These are phyloP conservation scores for Candida railenensis DNA, from an alignment of 805 yeast species.

Conservation along the genomic window DNA sequence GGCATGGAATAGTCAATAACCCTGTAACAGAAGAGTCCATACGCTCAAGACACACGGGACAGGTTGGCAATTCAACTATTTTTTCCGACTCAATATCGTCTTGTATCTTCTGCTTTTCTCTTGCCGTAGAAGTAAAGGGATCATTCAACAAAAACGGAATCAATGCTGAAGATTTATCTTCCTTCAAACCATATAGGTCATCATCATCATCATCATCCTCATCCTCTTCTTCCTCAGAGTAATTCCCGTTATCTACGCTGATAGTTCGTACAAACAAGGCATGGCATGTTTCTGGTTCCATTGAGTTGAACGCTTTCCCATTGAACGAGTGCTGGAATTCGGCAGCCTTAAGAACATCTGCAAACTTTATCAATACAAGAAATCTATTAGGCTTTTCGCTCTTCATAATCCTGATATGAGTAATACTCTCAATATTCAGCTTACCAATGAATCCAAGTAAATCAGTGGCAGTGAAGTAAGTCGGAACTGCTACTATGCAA, in stretches of 20 bases:
- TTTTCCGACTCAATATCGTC: constrained; percentile 3
- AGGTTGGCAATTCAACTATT: constrained; percentile 72
- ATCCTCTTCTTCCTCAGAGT: constrained; percentile 8
- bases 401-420: constrained; percentile 72
- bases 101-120: background rate
- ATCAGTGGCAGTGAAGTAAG: constrained; percentile 83
- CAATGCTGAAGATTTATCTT: constrained; percentile 8
- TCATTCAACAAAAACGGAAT: constrained; percentile 72
- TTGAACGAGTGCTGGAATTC: constrained; percentile 64
- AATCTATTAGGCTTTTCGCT: constrained; percentile 67
- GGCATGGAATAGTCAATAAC: constrained; percentile 82
- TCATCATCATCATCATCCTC: constrained; percentile 14
- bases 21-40: constrained; percentile 84
- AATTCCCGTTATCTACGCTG: constrained; percentile 26
- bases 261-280: constrained; percentile 68
- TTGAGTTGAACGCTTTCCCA: constrained; percentile 74
- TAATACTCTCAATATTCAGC: constrained; percentile 47
- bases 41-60: constrained; percentile 89
- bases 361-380: constrained; percentile 76
- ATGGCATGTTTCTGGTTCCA: constrained; percentile 88
- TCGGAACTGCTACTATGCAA: constrained; percentile 82
- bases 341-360: constrained; percentile 52
- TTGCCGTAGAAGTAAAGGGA: constrained; percentile 55
- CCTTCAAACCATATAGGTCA: background rate
- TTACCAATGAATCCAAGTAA: constrained; percentile 79